These are phyloP conservation scores for Cyberlindnera xishuangbannaensis DNA, from an alignment of 805 yeast species.

Conservation along the genomic window DNA sequence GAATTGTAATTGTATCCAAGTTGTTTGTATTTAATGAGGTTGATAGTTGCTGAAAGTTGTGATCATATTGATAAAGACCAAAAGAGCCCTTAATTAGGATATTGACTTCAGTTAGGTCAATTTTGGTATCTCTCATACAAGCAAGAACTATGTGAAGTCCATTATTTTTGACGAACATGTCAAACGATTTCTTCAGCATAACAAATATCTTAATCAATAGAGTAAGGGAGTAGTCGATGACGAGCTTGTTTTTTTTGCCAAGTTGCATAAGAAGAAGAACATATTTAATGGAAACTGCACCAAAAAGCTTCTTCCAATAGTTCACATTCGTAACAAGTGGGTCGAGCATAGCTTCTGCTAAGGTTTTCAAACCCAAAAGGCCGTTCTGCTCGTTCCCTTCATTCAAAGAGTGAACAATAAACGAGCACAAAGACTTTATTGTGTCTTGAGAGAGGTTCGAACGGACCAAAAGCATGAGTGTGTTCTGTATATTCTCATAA, in stretches of 20 bases:
- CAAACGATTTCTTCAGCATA: slow-evolving; percentile 41
- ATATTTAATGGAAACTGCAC: slow-evolving; percentile 63
- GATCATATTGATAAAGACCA: slow-evolving; percentile 33
- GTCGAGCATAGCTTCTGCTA: slow-evolving; percentile 28
- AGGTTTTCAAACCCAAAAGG: slow-evolving; percentile 27
- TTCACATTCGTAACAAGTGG: slow-evolving; percentile 35
- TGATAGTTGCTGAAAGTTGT: slow-evolving; percentile 16
- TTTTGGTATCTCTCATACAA: slow-evolving; percentile 38
- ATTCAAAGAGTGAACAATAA: slow-evolving; percentile 42
- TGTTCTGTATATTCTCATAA: slow-evolving; percentile 32
- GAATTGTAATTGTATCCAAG: slow-evolving; percentile 27
- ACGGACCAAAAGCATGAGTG: slow-evolving; percentile 36
- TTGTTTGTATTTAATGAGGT: slow-evolving; percentile 4
- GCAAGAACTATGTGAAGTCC: slow-evolving; percentile 47
- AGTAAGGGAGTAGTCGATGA: slow-evolving; percentile 29
- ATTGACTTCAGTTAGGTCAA: slow-evolving; percentile 28
- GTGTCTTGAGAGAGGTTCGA: slow-evolving; percentile 50
- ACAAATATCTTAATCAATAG: slow-evolving; percentile 46
- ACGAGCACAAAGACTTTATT: slow-evolving; percentile 46
- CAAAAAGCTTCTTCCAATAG: slow-evolving; percentile 41
- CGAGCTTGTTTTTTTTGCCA: slow-evolving; percentile 27
- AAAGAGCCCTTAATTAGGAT: slow-evolving; percentile 40
- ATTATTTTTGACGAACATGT: slow-evolving; percentile 43
- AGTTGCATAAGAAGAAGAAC: slow-evolving; percentile 45
- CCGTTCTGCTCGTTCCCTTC: slow-evolving; percentile 24